Base-by-base conservation (phyloP, 257 asterid genomes). In the Gynochthodes officinalis region DNA sequence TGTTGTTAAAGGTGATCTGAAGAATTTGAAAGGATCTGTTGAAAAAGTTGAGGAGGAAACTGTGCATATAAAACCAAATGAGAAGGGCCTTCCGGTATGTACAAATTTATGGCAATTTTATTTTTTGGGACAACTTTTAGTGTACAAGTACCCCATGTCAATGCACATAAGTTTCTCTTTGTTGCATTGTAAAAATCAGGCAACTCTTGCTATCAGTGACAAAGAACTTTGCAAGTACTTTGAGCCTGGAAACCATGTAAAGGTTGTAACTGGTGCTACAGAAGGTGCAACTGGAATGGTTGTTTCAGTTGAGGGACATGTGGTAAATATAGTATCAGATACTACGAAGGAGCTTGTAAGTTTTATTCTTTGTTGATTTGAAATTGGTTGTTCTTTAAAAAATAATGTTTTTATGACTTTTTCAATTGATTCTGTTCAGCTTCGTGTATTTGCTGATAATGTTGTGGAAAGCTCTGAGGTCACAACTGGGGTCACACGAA, bases 231-330 rank as follows among this genome's bases (percentile, higher is more conserved):
- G 98, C 88, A 95, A 95, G 81, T 95, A 92, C 80, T 95, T 95
- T 74, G 95, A 95, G 69, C 92, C 89, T 68, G 99, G 98, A 81
- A 90, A 95, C 81, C 98, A 92, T 71, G 97, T 95, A 21, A 95
- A 95, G 82, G 96, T 95, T 77, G 96, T 86, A 55, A 76, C 98
- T 71, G 99, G 99, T 73, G 89, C 96, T 64, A 78, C 89, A 5
- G 99, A 92, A 83, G 99, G 99, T 78, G 98, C 97, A 25, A 95
- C 98, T 53, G 98, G 99, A 42, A 92, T 95, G 99, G 99, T 92
- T 60, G 98, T 90, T 74, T 90, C 98, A 14, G 95, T 95, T 73
- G 90, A 95, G 84, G 96, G 97, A 37, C 99, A 95, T 80, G 92
- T 95, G 78, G 99, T 95, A 69, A 89, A 92, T 83, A 73, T 92